Evolutionary conservation across 306 rosid genomes (phyloP).

Genomic region (Mimosa bimucronata): DNA sequence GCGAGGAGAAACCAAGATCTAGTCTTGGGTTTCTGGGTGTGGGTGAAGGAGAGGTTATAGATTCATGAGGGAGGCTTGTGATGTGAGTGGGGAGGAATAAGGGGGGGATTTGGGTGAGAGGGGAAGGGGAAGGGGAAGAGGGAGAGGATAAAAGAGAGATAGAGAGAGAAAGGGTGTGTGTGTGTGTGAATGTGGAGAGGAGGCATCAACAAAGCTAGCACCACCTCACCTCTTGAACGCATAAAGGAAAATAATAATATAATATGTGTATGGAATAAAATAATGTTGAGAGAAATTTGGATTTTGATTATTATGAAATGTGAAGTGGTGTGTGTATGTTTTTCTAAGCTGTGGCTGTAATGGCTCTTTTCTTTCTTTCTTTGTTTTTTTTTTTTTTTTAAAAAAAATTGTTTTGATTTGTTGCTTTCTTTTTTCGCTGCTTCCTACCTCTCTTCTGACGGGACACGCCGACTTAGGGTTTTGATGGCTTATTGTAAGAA

Average conservation of each 20-base stretch:
- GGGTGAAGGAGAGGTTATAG: neutral
- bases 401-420: neutral
- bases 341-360: constrained; percentile 44
- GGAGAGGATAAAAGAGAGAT: too few relatives aligned
- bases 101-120: neutral
- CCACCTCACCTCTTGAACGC: constrained; percentile 56
- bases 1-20: constrained; percentile 9
- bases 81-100: neutral
- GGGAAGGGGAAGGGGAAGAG: too few relatives aligned
- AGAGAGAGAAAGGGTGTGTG: too few relatives aligned
- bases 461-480: constrained; percentile 47
- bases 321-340: constrained; percentile 13
- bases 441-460: constrained; percentile 44
- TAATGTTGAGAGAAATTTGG: neutral
- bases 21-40: neutral
- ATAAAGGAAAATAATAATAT: constrained; percentile 1
- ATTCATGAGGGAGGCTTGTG: constrained; percentile 6
- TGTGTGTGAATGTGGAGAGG: constrained; percentile 40
- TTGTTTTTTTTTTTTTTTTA: neutral
- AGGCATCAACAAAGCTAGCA: constrained; percentile 47
- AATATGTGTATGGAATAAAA: neutral
- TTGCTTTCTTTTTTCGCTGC: constrained; percentile 39
- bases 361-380: neutral
- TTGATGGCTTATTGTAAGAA: neutral
- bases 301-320: neutral